A percentile compares a stretch with the other conserved stretches of the same genome.
These are phyloP conservation scores for Beta corolliflora DNA, from an alignment of 179 eudicot genomes.

Conservation along the genomic window DNA sequence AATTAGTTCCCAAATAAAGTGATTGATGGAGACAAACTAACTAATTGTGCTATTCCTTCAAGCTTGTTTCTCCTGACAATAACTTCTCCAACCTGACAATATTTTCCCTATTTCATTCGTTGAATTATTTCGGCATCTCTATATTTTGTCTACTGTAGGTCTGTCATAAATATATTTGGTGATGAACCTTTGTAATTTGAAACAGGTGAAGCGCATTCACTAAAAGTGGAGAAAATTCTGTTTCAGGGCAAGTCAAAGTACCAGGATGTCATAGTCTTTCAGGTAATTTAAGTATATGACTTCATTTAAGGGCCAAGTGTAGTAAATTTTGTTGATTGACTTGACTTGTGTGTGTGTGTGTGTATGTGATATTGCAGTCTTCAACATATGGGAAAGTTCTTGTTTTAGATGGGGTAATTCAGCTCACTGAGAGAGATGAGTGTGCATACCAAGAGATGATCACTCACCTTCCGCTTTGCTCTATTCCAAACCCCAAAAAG, in stretches of 20 bases:
- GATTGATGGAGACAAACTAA: background rate
- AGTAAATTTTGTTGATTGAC: constrained; percentile 2
- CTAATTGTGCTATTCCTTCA: background rate
- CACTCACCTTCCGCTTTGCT: constrained; percentile 87
- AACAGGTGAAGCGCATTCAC: constrained; percentile 92
- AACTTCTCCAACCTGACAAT: background rate
- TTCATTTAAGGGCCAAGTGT: background rate
- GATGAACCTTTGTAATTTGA: background rate
- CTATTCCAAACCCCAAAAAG: constrained; percentile 93
- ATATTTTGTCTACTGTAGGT: background rate
- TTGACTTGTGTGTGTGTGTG: constrained; percentile 16
- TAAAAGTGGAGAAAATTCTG: constrained; percentile 84
- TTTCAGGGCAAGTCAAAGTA: constrained; percentile 87
- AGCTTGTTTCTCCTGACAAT: too few relatives aligned
- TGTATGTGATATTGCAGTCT: constrained; percentile 50
- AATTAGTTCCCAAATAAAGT: background rate
- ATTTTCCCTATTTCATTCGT: background rate
- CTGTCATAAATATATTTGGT: background rate
- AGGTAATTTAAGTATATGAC: constrained; percentile 46
- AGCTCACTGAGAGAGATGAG: constrained; percentile 90
- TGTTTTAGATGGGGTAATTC: constrained; percentile 82
- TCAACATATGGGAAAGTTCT: constrained; percentile 78
- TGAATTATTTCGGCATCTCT: background rate
- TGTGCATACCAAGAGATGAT: constrained; percentile 99
- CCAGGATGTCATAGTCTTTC: constrained; percentile 88